Evolutionary conservation across 352 stramenopile species (phyloP).

Genomic region (Phytopythium oedochilum): DNA sequence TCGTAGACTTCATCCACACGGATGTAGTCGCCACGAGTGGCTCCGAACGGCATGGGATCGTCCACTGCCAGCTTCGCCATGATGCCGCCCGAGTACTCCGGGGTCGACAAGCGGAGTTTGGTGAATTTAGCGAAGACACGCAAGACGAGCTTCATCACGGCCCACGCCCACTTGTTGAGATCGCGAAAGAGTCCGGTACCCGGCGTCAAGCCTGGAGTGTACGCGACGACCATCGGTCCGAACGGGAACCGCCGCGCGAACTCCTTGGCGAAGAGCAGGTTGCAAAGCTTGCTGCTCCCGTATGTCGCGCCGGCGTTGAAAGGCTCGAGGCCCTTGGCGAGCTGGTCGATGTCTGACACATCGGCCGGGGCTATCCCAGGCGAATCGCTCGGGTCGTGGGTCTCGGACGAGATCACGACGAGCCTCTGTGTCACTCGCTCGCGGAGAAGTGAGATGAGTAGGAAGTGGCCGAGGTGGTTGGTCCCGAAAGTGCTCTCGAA

Average conservation of each 20-base stretch:
- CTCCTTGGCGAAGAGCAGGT: conserved; percentile 38
- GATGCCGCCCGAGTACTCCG: conserved; percentile 23
- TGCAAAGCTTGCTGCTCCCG: conserved; percentile 37
- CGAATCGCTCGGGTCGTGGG: conserved; percentile 16
- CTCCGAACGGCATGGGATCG: conserved; percentile 14
- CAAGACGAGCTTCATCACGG: conserved; percentile 28
- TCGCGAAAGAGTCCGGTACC: conserved; percentile 36
- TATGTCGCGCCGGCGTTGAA: conserved; percentile 17
- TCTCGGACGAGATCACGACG: conserved; percentile 29
- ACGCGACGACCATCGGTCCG: conserved; percentile 16
- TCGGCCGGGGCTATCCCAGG: conserved; percentile 8
- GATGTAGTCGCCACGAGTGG: conserved; percentile 27
- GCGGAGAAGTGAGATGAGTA: conserved; percentile 18
- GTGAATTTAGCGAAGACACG: conserved; percentile 13
- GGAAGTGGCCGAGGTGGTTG: conserved; percentile 41
- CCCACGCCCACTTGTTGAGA: conserved; percentile 12
- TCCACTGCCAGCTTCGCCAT: conserved; percentile 31
- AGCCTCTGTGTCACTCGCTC: conserved; percentile 11
- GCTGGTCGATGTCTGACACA: conserved; percentile 25
- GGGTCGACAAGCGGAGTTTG: conserved; percentile 19
- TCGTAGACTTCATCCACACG: conserved; percentile 32
- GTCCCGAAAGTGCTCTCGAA: conserved; percentile 28
- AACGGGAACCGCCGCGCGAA: conserved; percentile 18
- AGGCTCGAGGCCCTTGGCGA: conserved; percentile 20
- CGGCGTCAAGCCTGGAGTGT: conserved; percentile 25